These are phyloP conservation scores for Primulina tabacum DNA, from an alignment of 257 asterid genomes.

Conservation along the genomic window DNA sequence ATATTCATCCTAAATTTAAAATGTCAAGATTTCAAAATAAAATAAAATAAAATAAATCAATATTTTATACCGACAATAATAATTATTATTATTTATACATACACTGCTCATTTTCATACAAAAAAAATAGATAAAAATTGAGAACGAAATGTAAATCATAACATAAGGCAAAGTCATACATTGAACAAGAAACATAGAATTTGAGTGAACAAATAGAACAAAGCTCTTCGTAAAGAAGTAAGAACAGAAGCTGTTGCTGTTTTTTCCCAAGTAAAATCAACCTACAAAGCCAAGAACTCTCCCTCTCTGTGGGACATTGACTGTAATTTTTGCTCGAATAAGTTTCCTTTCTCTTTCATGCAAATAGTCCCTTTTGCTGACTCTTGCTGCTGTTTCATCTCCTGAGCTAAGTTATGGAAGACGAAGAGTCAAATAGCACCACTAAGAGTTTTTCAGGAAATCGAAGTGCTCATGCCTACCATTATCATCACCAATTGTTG, in stretches of 20 bases:
- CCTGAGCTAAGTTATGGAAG: constrained; percentile 51
- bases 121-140: no score
- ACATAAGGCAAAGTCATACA: neutral
- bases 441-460: constrained; percentile 30
- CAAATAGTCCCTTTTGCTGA: constrained; percentile 49
- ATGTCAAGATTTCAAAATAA: no score
- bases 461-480: constrained; percentile 34
- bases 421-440: constrained; percentile 40
- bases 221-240: neutral
- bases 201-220: neutral
- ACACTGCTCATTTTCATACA: no score
- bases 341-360: constrained; percentile 55
- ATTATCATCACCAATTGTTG: constrained; percentile 45
- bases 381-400: constrained; percentile 28
- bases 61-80: no score
- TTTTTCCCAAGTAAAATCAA: neutral
- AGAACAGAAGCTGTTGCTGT: constrained; percentile 7
- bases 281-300: constrained; percentile 16
- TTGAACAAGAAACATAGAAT: neutral
- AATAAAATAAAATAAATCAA: no score
- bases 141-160: neutral
- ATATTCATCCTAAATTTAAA: no score
- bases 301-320: constrained; percentile 34
- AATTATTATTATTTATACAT: no score
- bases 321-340: constrained; percentile 41